Percentiles rank a stretch among this genome's conserved stretches.
Evolutionary conservation across 371 early-diverging fungal genomes (phyloP).

Genomic region (Sporodiniella umbellata): DNA sequence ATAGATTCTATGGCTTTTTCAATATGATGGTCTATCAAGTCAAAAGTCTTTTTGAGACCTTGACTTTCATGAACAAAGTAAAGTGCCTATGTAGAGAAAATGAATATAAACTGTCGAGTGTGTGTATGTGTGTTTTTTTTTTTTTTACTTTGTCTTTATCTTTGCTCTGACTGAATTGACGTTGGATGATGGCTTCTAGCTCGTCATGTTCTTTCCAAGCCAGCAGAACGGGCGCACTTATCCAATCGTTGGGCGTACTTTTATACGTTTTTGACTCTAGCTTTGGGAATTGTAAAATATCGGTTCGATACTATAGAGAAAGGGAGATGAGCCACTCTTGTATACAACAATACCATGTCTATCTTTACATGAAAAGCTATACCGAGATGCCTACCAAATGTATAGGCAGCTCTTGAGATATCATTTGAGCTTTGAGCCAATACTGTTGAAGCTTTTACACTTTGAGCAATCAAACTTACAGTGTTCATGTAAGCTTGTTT

Average conservation of each 20-base stretch:
- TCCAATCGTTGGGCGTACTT: slow-evolving; percentile 86
- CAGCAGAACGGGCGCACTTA: slow-evolving; percentile 92
- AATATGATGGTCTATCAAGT: slow-evolving; percentile 54
- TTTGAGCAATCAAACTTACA: slow-evolving; percentile 91
- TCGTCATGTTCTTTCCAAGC: slow-evolving; percentile 88
- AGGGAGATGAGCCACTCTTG: neutral
- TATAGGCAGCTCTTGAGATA: slow-evolving; percentile 72
- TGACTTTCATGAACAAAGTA: slow-evolving; percentile 67
- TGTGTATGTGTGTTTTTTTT: too few species aligned
- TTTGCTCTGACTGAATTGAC: slow-evolving; percentile 69
- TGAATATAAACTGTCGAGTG: too few species aligned
- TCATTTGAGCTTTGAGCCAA: slow-evolving; percentile 76
- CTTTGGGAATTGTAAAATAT: slow-evolving; percentile 85
- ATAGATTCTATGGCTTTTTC: slow-evolving; percentile 58
- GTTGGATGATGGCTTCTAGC: slow-evolving; percentile 76
- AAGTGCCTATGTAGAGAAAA: slow-evolving; percentile 49
- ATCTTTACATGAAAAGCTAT: slow-evolving; percentile 77
- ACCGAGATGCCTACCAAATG: slow-evolving; percentile 87
- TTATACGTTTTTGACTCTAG: slow-evolving; percentile 66
- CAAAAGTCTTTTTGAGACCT: slow-evolving; percentile 62
- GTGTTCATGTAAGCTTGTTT: slow-evolving; percentile 96
- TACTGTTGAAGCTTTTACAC: slow-evolving; percentile 85
- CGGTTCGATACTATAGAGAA: slow-evolving; percentile 73
- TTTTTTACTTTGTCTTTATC: slow-evolving; percentile 56
- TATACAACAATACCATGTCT: slow-evolving; percentile 41